phyloP scores from a whole-genome alignment of 2,329 filamentous ascomycete species.

The Arthroderma sp. region DNA sequence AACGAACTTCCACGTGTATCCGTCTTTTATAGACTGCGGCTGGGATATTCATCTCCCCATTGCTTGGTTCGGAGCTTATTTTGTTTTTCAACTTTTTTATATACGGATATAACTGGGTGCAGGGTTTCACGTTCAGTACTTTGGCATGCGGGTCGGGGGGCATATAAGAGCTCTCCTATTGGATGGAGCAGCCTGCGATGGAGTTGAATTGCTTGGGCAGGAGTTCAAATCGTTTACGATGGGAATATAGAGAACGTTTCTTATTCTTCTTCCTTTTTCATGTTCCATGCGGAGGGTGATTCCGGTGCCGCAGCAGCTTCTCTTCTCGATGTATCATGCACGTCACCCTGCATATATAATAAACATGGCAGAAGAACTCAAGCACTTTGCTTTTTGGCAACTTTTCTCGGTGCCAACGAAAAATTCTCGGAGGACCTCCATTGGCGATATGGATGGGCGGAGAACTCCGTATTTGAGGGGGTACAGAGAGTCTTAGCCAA shows the following conservation, averaged over 20 bases:
- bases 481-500: neutral
- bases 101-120: neutral
- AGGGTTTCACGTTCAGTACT: neutral
- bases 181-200: neutral
- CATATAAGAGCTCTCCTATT: neutral
- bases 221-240: neutral
- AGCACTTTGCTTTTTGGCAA: neutral
- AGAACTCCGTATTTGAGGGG: neutral
- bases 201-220: neutral
- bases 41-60: neutral
- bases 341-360: slow-evolving; percentile 1
- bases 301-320: neutral
- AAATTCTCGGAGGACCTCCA: neutral
- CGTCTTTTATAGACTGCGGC: neutral
- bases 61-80: neutral
- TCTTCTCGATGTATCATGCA: neutral
- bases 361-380: neutral
- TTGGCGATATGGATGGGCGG: neutral
- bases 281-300: neutral
- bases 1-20: slow-evolving; percentile 1
- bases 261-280: neutral
- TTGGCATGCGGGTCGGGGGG: neutral
- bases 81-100: neutral
- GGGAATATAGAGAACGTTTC: neutral
- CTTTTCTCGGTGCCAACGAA: neutral